Evolutionary conservation across 768 basidiomycete species (phyloP), one percentile per base, ranked within the genome.

Genomic region (Pulveroboletus sp.): DNA sequence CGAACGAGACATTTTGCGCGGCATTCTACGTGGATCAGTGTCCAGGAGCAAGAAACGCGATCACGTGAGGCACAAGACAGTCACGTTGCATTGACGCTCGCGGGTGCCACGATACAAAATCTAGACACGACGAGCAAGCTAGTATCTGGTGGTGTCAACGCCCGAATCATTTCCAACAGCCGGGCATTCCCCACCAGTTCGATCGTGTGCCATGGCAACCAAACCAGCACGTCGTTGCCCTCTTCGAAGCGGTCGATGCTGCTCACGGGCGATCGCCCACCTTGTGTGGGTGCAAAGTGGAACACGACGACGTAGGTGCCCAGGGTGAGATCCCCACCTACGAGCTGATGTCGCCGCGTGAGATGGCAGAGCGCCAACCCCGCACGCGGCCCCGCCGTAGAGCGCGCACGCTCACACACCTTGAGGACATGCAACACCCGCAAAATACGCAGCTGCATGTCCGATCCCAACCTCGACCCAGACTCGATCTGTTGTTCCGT

Each of bases 161-260:
- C 33, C 33, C 46, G 50, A 47, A 65, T 45, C 48, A 50, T 52
- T 29, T 45, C 52, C 52, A 55, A 53, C 5, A 63, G 42, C 13
- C 41, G 48, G 12, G 39, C 43, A 17, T 58, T 45, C 19, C 39
- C 45, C 1, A 51, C 46, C 11, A 73, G 34, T 2, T 63, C 55
- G 34, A 75, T 56, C 40, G 72, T 72, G 4, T 75, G 69, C 78
- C 78, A 82, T 5, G 81, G 81, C 32, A 23, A 39, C 45, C 45
- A 68, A 68, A 58, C 76, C 79, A 82, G 64, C 12, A 80, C 62
- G 2, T 74, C 72, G 8, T 56, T 57, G 1, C 75, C 78, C 19
- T 68, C 67, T 10, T 61, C 52, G 23, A 82, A 72, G 6, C 64
- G 62, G 32, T 72, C 72, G 2, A 63, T 58, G 44, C 69, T 69